Base-by-base conservation (phyloP, 768 basidiomycete genomes). In the Leccinum truebloodii region DNA sequence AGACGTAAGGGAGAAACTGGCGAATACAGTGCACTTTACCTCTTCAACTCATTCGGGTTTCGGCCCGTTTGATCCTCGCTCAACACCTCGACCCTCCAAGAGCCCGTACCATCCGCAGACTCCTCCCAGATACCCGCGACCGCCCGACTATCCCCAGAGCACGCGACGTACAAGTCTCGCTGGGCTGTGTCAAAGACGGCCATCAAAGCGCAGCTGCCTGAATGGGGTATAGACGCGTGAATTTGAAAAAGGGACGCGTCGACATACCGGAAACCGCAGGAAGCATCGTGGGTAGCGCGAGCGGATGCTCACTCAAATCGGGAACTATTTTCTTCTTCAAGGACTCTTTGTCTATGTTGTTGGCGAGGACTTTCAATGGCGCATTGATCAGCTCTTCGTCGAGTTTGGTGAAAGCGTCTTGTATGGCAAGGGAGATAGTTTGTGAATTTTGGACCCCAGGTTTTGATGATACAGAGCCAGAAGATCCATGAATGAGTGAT, bases 41-140 rank as follows among this genome's bases (percentile, higher is more conserved):
- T 85, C 72, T 83, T 83, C 26, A 89, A 77, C 75, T 99, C 97
- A 51, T 84, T 88, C 16, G 84, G 86, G 71, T 94, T 98, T 65
- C 93, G 85, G 41, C 94, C 97, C 7, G 95, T 98, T 78, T 98
- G 95, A 71, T 98, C 97, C 73, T 98, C 94, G 30, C 85, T 93
- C 62, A 99, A 80, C n/a, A 92, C 92, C 71, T 97, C 94, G 32
- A 95, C 90, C 51, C 87, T 84, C 97, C 97, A 99, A 55, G 79
- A 81, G 12, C 92, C 92, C 55, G 80, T 77, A 4, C 86, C 87
- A 63, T 87, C 83, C 3, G 72, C 74, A 4, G 81, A 81, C 54
- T 85, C 82, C 63, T 92, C 87, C 90, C 92, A 95, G 39, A 93
- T 83, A 20, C 97, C 97, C 22, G 96, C 95, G 6, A 99, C 94